Percentiles rank a stretch among this genome's conserved stretches.
Evolutionary conservation across 2,329 filamentous ascomycete genomes (phyloP).

Genomic region (Pseudogymnoascus sp.): DNA sequence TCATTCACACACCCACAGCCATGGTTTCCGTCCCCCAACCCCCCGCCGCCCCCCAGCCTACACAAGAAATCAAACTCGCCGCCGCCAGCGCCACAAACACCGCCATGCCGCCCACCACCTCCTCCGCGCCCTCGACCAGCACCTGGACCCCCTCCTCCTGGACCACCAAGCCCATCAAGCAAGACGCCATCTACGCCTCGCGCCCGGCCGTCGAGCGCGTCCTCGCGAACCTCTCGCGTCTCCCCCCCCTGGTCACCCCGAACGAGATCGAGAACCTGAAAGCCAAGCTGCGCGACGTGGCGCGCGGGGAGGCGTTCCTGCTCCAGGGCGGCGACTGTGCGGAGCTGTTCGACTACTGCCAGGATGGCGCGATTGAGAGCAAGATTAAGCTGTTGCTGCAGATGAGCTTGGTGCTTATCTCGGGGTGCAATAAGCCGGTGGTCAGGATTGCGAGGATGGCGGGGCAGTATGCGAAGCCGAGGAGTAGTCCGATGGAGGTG

Average conservation of each 20-base stretch:
- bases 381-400: conserved; percentile 96
- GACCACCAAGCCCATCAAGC: conserved; percentile 71
- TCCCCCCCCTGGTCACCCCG: conserved; percentile 74
- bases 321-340: conserved; percentile 96
- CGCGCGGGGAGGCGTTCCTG: conserved; percentile 82
- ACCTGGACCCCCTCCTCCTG: conserved; percentile 59
- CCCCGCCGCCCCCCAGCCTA: background rate
- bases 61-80: background rate
- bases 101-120: background rate
- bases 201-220: conserved; percentile 49
- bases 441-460: conserved; percentile 94
- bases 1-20: background rate
- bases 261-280: conserved; percentile 75
- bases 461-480: conserved; percentile 93
- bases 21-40: background rate
- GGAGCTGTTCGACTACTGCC: conserved; percentile 95
- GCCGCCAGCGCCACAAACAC: background rate
- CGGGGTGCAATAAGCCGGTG: conserved; percentile 72
- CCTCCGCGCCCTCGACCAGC: background rate
- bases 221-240: conserved; percentile 52
- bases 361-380: conserved; percentile 78
- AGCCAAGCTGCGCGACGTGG: conserved; percentile 72
- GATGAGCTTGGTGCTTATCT: conserved; percentile 94
- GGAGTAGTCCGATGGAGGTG: conserved; percentile 79
- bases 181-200: conserved; percentile 63